phyloP scores from a whole-genome alignment of 164 flowering plant genomes.

The Santalum album region DNA sequence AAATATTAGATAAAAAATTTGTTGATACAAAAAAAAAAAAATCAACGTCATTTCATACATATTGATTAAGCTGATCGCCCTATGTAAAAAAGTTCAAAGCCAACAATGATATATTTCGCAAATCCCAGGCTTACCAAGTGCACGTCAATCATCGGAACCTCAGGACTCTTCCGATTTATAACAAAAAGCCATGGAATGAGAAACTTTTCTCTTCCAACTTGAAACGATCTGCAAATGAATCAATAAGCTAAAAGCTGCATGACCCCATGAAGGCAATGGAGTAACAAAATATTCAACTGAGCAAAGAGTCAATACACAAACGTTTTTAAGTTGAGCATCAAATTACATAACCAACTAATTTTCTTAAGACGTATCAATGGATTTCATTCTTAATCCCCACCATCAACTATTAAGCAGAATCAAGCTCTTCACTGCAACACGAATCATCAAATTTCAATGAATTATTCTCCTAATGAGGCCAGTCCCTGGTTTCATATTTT shows the following conservation, averaged over 20 bases:
- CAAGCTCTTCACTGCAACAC: too few species aligned
- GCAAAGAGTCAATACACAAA: too few species aligned
- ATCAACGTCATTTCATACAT: too few species aligned
- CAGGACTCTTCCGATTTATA: slow-evolving; percentile 72
- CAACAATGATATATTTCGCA: background rate
- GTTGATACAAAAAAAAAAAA: background rate
- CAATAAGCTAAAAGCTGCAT: background rate
- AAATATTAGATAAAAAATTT: slow-evolving; percentile 3
- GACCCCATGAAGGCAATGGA: background rate
- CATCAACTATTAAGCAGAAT: too few species aligned
- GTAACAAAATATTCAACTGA: background rate
- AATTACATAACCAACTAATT: too few species aligned
- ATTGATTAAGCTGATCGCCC: too few species aligned
- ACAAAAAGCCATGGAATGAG: slow-evolving; percentile 83
- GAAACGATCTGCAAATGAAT: slow-evolving; percentile 72
- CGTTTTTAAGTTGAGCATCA: too few species aligned
- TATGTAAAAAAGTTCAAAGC: background rate
- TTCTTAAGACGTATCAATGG: too few species aligned
- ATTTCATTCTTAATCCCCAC: too few species aligned
- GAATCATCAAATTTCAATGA: too few species aligned
- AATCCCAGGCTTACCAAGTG: slow-evolving; percentile 47
- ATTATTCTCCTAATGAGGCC: too few species aligned
- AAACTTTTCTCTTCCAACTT: slow-evolving; percentile 90
- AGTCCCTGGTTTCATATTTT: too few species aligned
- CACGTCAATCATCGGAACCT: slow-evolving; percentile 93